phyloP scores from a whole-genome alignment of 2,329 filamentous ascomycete genomes.

The Colletotrichum magnum region DNA sequence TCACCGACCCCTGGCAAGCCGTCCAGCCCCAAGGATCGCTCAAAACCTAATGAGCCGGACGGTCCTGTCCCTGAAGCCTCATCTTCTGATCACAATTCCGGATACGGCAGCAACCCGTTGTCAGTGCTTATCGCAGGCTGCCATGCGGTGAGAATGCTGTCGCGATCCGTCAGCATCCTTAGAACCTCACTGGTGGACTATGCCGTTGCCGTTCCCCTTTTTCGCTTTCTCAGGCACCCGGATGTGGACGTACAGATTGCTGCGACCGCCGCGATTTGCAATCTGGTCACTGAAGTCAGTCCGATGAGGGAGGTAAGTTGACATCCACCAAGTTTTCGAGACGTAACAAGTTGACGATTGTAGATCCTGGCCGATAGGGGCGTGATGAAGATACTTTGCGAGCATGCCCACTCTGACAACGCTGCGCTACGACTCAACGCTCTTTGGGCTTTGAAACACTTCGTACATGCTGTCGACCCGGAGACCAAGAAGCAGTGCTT shows the following conservation, averaged over 20 bases:
- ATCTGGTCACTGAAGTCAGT: conserved; percentile 89
- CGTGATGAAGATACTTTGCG: conserved; percentile 82
- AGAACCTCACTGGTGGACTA: conserved; percentile 91
- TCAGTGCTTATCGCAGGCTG: conserved; percentile 88
- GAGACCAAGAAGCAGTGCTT: conserved; percentile 83
- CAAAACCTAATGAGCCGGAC: conserved; percentile 54
- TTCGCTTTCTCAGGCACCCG: conserved; percentile 80
- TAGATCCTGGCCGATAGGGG: conserved; percentile 81
- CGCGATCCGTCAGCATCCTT: conserved; percentile 86
- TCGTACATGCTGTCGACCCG: conserved; percentile 80
- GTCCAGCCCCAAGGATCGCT: conserved; percentile 57
- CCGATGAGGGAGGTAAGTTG: conserved; percentile 86
- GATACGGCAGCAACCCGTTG: conserved; percentile 81
- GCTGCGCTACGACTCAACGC: conserved; percentile 86
- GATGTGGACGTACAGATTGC: conserved; percentile 87
- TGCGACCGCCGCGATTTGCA: conserved; percentile 86
- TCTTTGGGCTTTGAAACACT: conserved; percentile 93
- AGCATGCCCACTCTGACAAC: conserved; percentile 86
- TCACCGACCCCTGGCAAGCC: conserved; percentile 68
- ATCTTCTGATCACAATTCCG: conserved; percentile 50
- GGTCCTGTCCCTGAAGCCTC: conserved; percentile 46
- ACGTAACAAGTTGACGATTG: conserved; percentile 17
- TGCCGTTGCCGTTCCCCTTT: conserved; percentile 82
- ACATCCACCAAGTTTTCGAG: no score
- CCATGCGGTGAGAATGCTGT: conserved; percentile 83